Evolutionary conservation across 164 flowering plant genomes (phyloP).

Genomic region (Vitis cinerea): DNA sequence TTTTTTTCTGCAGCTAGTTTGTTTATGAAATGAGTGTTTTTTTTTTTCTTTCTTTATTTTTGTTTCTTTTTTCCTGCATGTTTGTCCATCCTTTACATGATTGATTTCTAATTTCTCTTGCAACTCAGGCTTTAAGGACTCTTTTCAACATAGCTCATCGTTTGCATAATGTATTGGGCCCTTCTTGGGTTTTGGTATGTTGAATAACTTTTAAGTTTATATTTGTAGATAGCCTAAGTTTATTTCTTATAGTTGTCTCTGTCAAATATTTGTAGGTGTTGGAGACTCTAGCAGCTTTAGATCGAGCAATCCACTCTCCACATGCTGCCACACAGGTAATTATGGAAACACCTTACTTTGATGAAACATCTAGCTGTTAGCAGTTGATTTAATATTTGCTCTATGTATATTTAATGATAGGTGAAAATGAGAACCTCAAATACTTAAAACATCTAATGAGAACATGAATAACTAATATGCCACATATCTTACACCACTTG

Average conservation of each 20-base stretch:
- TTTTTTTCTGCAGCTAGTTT: not conserved
- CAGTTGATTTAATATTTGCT: not conserved
- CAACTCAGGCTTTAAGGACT: conserved; percentile 83
- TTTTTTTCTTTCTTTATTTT: no score
- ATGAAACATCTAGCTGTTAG: not conserved
- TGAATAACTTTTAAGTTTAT: not conserved
- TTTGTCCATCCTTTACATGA: not conserved
- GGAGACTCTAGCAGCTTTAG: conserved; percentile 93
- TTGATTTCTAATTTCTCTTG: conserved; percentile 14
- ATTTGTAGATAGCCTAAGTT: not conserved
- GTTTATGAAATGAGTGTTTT: not conserved
- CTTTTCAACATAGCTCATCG: conserved; percentile 96
- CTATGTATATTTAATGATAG: no score
- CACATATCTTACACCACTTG: no score
- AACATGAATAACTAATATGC: no score
- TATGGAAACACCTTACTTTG: conserved; percentile 2
- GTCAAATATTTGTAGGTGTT: conserved; percentile 56
- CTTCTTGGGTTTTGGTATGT: conserved; percentile 96
- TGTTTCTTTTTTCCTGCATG: no score
- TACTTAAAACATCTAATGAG: no score
- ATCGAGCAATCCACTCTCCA: conserved; percentile 94
- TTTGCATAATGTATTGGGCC: conserved; percentile 85
- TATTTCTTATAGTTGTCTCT: conserved; percentile 4
- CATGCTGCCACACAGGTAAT: conserved; percentile 95
- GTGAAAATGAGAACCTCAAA: no score